phyloP scores from a whole-genome alignment of 2,329 filamentous ascomycete species.

The Biscogniauxia sp. region DNA sequence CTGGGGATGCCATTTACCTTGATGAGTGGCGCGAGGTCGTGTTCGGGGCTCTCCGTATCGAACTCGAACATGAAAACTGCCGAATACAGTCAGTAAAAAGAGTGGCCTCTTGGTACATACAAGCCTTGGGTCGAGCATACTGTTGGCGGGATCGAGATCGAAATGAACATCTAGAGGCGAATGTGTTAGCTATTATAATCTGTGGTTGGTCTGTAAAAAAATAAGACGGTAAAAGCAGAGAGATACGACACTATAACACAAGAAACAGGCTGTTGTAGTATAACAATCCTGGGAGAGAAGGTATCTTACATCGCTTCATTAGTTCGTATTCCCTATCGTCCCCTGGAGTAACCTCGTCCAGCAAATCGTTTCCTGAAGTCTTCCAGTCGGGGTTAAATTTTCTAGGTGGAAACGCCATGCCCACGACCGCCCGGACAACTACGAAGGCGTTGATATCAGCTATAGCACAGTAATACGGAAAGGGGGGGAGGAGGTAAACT shows the following conservation, averaged over 20 bases:
- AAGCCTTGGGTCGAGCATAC: neutral
- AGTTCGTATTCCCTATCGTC: neutral
- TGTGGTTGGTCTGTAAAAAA: neutral
- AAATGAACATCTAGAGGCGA: neutral
- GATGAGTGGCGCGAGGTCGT: neutral
- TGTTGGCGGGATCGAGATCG: neutral
- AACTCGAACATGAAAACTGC: neutral
- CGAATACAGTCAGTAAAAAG: neutral
- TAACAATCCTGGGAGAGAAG: neutral
- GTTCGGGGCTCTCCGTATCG: neutral
- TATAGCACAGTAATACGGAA: neutral
- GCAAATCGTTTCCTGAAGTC: neutral
- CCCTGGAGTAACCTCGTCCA: neutral
- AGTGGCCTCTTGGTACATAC: neutral
- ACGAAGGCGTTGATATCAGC: neutral
- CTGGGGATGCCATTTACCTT: neutral
- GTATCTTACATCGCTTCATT: neutral
- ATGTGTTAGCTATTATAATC: neutral
- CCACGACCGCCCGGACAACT: neutral
- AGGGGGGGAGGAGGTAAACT: neutral
- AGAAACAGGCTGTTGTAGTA: too few relatives aligned
- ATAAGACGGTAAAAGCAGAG: neutral
- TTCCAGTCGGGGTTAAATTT: neutral
- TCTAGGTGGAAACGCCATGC: neutral
- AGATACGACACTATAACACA: neutral